A percentile compares a stretch with the other conserved stretches of the same genome.
phyloP scores from a whole-genome alignment of 345 rosid genomes.

The Pistacia integerrima region DNA sequence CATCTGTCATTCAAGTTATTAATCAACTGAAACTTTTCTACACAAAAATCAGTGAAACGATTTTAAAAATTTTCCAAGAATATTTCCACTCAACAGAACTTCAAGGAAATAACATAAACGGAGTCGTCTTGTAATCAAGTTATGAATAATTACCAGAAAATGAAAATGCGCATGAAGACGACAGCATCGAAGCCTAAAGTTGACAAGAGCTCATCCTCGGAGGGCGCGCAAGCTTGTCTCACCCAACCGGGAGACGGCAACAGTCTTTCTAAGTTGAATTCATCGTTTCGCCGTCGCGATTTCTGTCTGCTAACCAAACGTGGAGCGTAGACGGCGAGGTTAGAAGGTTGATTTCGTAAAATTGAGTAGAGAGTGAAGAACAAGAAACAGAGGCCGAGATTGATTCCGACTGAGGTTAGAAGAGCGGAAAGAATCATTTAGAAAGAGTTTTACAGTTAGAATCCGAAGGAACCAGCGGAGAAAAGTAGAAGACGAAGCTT shows the following conservation, averaged over 20 bases:
- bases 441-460: not conserved
- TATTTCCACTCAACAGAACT: too few species aligned
- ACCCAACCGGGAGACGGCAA: constrained; percentile 91
- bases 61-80: too few species aligned
- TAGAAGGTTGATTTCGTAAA: constrained; percentile 74
- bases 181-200: constrained; percentile 75
- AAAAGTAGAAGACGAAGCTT: too few species aligned
- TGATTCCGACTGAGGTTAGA: constrained; percentile 93
- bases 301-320: constrained; percentile 50
- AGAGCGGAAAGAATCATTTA: constrained; percentile 83
- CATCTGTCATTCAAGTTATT: too few species aligned
- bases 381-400: constrained; percentile 79
- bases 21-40: too few species aligned
- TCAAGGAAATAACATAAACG: too few species aligned
- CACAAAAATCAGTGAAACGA: too few species aligned
- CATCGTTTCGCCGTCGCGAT: constrained; percentile 24
- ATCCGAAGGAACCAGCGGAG: too few species aligned
- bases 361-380: constrained; percentile 83
- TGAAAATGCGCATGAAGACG: constrained; percentile 68
- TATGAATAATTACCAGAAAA: constrained; percentile 51
- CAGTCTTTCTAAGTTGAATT: constrained; percentile 62
- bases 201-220: constrained; percentile 67
- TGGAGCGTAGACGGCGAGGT: constrained; percentile 63
- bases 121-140: too few species aligned
- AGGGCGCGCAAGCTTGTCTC: constrained; percentile 59